Evolutionary conservation across 208 protist species (phyloP), one percentile per base, ranked within the genome.

Genomic region (Tritrichomonas musculus): DNA sequence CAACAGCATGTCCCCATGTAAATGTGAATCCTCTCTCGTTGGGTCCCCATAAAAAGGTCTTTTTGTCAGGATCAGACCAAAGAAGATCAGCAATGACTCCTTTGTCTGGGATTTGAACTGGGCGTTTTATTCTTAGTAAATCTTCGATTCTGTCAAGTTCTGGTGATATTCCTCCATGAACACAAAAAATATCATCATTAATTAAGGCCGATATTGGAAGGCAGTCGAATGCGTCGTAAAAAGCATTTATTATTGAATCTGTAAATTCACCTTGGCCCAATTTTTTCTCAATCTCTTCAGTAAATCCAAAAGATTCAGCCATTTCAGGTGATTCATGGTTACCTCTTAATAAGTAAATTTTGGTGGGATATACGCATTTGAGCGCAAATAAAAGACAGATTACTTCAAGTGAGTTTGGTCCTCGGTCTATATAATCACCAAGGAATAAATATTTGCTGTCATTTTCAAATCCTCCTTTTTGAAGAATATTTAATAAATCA

Each of bases 161-260:
- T 50, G 88, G 88, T 22, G 33, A 50, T 30, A 92, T 49, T 50
- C 88, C 88, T 0, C n/a, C 88, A 27, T 92, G 88, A 60, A 98
- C 98, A 96, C 98, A 99, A 93, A 99, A 99, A 94, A 99, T 99
- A 94, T 99, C 99, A 93, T 99, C 98, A 93, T 99, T 98, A 65
- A 99, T 98, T 82, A 99, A 97, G 44, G 98, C 98, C 9, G 98
- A 97, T 64, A 99, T 96, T 72, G 99, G 99, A 11, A 99, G 94
- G 95, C 97, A 99, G 95, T 99, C 99, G 96, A 99, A 99, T 36
- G 96, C 98, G 95, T 99, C 98, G 17, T 97, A 99, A 94, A 99
- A 99, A 14, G 95, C 96, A 95, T 99, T 99, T 98, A 98, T 99
- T 20, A 99, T 96, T 92, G 98, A 98, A 84, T 98, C 97, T 95